phyloP scores from a whole-genome alignment of 208 protist species.

The Kentomonas sorsogonicus region DNA sequence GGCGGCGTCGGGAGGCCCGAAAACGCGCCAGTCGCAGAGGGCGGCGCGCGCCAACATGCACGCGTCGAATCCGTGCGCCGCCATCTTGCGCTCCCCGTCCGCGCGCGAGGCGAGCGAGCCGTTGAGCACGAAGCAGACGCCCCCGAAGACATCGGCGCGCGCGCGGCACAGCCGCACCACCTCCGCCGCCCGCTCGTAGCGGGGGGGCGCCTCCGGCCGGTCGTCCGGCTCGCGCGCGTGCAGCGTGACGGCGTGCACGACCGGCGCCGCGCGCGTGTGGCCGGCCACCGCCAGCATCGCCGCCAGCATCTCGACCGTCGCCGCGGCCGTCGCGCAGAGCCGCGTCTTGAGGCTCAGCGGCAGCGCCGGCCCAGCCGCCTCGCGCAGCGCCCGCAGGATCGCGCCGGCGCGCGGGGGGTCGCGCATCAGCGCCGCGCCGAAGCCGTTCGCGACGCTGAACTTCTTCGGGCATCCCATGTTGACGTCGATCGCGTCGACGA shows the following conservation, averaged over 20 bases:
- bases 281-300: slow-evolving; percentile 43
- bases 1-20: slow-evolving; percentile 19
- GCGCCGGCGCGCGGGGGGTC: slow-evolving; percentile 40
- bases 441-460: slow-evolving; percentile 95
- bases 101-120: slow-evolving; percentile 43
- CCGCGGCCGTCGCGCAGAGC: slow-evolving; percentile 37
- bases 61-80: slow-evolving; percentile 63
- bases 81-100: slow-evolving; percentile 36
- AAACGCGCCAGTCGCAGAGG: slow-evolving; percentile 90
- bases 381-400: slow-evolving; percentile 63
- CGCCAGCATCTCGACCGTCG: slow-evolving; percentile 62
- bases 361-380: slow-evolving; percentile 27
- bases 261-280: slow-evolving; percentile 20
- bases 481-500: slow-evolving; percentile 96
- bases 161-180: slow-evolving; percentile 35
- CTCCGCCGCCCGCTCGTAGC: slow-evolving; percentile 49
- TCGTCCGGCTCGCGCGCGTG: slow-evolving; percentile 74
- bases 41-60: slow-evolving; percentile 96
- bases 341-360: slow-evolving; percentile 81
- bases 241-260: slow-evolving; percentile 78
- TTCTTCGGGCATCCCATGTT: slow-evolving; percentile 99
- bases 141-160: slow-evolving; percentile 15
- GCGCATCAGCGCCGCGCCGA: slow-evolving; percentile 94
- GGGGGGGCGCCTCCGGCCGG: slow-evolving; percentile 42
- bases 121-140: slow-evolving; percentile 72